phyloP scores from a whole-genome alignment of 1,284 basidiomycete species.

The Agroathelia rolfsii region DNA sequence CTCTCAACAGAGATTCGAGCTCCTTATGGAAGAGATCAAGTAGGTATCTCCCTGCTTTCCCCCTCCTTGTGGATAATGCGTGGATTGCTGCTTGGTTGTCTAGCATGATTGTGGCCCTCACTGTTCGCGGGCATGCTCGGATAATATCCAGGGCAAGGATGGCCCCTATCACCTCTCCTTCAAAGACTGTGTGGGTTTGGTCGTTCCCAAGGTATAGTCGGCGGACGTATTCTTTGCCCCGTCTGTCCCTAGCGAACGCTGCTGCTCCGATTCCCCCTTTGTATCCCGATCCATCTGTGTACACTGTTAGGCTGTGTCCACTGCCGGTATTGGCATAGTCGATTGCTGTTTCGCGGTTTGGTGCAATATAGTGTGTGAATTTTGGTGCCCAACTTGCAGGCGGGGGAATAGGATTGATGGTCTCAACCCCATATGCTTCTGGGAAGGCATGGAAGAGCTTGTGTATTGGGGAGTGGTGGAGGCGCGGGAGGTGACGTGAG shows the following conservation, averaged over 20 bases:
- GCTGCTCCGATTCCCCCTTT: conserved; percentile 12
- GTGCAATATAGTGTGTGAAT: conserved; percentile 2
- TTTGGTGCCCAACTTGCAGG: conserved; percentile 4
- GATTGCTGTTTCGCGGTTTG: conserved; percentile 7
- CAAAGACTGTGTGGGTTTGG: conserved; percentile 13
- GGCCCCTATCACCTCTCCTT: conserved; percentile 13
- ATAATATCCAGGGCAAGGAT: conserved; percentile 10
- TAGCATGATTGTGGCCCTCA: conserved; percentile 7
- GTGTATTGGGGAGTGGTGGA: conserved; percentile 11
- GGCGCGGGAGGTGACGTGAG: too few relatives aligned
- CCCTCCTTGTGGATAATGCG: conserved; percentile 3
- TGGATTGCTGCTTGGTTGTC: conserved; percentile 16
- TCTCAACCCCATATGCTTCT: conserved; percentile 9
- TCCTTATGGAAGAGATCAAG: conserved; percentile 11
- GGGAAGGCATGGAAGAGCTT: conserved; percentile 11
- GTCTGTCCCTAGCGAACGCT: conserved; percentile 7
- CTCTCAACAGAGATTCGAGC: conserved; percentile 5
- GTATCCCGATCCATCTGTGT: conserved; percentile 13
- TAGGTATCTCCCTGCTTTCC: conserved; percentile 13
- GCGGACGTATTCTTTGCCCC: too few relatives aligned
- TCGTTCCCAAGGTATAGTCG: conserved; percentile 8
- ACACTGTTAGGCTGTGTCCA: conserved; percentile 6
- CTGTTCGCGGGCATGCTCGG: too few relatives aligned
- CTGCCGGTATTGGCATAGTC: conserved; percentile 1
- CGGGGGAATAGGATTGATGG: conserved; percentile 7